Conservation (phyloP, 192 early-diverging fungal genomes). For the Coemansia sp. region DNA sequence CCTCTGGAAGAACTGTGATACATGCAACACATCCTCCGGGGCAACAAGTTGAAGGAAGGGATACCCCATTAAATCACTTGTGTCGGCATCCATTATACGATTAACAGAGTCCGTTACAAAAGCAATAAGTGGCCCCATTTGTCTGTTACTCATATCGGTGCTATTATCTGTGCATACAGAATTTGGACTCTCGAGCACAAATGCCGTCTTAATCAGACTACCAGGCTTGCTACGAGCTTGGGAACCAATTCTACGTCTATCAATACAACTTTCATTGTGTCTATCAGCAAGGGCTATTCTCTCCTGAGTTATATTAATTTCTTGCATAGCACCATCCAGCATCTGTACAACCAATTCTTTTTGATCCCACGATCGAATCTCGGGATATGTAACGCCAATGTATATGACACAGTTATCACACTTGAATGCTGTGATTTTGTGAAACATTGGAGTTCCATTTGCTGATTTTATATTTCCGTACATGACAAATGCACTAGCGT, state of each 20-base stretch:
- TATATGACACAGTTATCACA: background rate
- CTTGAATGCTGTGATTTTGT: background rate
- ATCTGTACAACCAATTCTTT: too few relatives aligned
- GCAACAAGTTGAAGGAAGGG: conserved; percentile 20
- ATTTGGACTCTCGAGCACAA: conserved; percentile 5
- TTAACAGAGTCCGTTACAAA: conserved; percentile 8
- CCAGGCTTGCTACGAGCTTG: background rate
- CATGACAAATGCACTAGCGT: conserved; percentile 6
- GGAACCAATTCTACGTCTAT: conserved; percentile 1
- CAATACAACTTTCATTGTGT: conserved; percentile 10
- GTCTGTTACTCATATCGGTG: background rate
- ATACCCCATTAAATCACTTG: conserved; percentile 16
- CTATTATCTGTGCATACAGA: background rate
- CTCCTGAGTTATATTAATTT: too few relatives aligned
- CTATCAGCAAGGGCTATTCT: too few relatives aligned
- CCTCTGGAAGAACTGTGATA: conserved; percentile 9
- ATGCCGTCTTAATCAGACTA: background rate
- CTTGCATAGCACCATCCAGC: too few relatives aligned
- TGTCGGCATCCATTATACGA: conserved; percentile 8
- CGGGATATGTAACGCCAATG: too few relatives aligned
- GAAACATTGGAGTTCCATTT: too few relatives aligned
- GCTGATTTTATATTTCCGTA: too few relatives aligned
- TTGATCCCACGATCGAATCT: too few relatives aligned
- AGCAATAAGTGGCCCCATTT: background rate
- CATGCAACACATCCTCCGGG: conserved; percentile 11